Evolutionary conservation across 345 rosid genomes (phyloP).

Genomic region (Gossypium stocksii): DNA sequence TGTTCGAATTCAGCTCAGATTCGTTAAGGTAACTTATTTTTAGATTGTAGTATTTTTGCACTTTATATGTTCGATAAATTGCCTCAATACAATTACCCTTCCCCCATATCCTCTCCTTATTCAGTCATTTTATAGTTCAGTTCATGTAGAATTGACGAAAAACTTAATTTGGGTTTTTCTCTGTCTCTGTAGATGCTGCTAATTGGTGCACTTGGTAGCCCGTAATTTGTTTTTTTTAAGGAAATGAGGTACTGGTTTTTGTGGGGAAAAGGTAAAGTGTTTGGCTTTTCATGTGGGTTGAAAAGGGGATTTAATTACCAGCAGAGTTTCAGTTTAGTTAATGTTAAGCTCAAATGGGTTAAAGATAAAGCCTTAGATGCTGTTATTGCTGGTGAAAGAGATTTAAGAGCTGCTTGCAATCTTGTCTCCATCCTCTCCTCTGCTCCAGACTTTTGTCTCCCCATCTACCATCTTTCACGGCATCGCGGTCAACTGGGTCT

Average conservation of each 20-base stretch:
- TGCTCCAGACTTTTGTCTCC: not conserved
- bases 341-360: not conserved
- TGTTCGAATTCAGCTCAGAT: not conserved
- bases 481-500: not conserved
- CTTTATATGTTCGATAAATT: not conserved
- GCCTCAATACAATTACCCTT: not conserved
- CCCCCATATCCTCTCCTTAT: not conserved
- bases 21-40: not conserved
- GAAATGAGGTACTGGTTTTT: not conserved
- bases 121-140: not conserved
- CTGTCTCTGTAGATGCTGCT: not conserved
- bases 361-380: not conserved
- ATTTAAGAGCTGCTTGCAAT: not conserved
- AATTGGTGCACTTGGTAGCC: not conserved
- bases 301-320: not conserved
- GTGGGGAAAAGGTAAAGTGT: not conserved
- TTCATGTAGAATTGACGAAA: not conserved
- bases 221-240: not conserved
- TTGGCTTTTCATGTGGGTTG: slow-evolving; percentile 1
- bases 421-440: not conserved
- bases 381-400: slow-evolving; percentile 4
- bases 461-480: not conserved
- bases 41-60: not conserved
- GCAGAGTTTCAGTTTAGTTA: slow-evolving; percentile 1
- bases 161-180: not conserved